Base-by-base conservation (phyloP, 345 rosid genomes). In the Sonneratia caseolaris region DNA sequence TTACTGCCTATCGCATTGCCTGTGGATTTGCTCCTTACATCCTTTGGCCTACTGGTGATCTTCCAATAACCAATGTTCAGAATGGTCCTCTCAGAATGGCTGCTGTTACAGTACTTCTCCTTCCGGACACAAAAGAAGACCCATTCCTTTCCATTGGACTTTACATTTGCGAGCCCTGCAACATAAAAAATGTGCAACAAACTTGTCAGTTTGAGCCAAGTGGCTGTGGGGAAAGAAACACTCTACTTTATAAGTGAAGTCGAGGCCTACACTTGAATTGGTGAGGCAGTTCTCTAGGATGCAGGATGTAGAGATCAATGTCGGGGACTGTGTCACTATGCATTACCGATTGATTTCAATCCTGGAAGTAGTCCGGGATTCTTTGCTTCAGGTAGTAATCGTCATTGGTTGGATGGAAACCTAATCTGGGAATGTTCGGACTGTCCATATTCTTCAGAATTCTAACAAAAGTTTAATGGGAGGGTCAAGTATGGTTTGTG, bases 271-370 rank as follows among this genome's bases (percentile, higher is more conserved):
- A 7, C 40, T 19, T 32, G 68, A 64, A 70, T 53, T 71, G 74
- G 82, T 85, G 65, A 19, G 81, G 84, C 47, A 88, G 62, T 0
- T 88, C 75, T 86, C 86, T 81, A 13, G 93, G 93, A 59, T 89
- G 88, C 1, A 45, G 74, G 64, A 43, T 53, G 69, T 68, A 69
- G 22, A 87, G 72, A 9, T 79, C 73, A 72, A 89, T 61, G 47
- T 84, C 84, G 36, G 75, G 72, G 48, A 89, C 78, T 22, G 37
- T 19, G 45, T 0, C 1, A 22, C 68, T 72, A 36, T 36, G 5
- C 16, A 0, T 27, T 27, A 27, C 14, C 18, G 37, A 27, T 37
- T 11, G 38, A 14, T 18, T 64, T 55, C 65, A 32, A 49, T 74
- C 64, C 1, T 14, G 3, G 13, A 35, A 53, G 14, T 38, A 38